These are phyloP conservation scores for Thozetella sp. DNA, from an alignment of 495 filamentous ascomycete genomes.

Conservation along the genomic window DNA sequence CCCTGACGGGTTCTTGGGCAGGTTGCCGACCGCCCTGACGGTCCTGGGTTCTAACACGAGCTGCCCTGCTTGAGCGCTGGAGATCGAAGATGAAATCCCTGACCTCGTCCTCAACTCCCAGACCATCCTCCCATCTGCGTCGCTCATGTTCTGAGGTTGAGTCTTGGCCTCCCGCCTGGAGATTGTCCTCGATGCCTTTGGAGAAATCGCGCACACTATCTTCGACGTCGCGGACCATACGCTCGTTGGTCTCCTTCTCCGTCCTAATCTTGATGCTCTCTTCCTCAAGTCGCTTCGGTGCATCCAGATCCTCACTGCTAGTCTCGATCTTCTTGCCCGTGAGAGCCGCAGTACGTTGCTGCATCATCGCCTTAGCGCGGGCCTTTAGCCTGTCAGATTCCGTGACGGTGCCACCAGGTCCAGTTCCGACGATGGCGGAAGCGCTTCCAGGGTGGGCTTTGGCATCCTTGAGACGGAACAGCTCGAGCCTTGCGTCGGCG, in stretches of 20 bases:
- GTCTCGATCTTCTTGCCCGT: conserved; percentile 75
- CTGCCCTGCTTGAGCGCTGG: conserved; percentile 77
- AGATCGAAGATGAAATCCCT: conserved; percentile 97
- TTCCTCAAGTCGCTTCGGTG: conserved; percentile 82
- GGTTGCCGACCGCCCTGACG: conserved; percentile 43
- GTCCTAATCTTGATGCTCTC: conserved; percentile 79
- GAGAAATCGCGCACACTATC: conserved; percentile 93
- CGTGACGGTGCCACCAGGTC: conserved; percentile 87
- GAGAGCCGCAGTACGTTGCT: conserved; percentile 90
- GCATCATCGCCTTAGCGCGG: conserved; percentile 96
- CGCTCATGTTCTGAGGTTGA: conserved; percentile 79
- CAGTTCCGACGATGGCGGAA: conserved; percentile 86
- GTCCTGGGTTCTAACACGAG: conserved; percentile 73
- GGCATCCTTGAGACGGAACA: conserved; percentile 92
- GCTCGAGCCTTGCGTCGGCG: conserved; percentile 87
- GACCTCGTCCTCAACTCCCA: conserved; percentile 95
- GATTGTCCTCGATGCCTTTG: conserved; percentile 77
- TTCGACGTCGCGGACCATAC: conserved; percentile 95
- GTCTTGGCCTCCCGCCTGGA: conserved; percentile 78
- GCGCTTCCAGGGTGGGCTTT: conserved; percentile 86
- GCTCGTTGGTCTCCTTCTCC: conserved; percentile 91
- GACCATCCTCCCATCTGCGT: conserved; percentile 92
- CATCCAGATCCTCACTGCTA: conserved; percentile 68
- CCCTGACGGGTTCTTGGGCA: conserved; percentile 44
- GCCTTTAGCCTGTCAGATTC: conserved; percentile 95